Conservation (phyloP, 345 rosid species). For the Eucalyptus grandis region DNA sequence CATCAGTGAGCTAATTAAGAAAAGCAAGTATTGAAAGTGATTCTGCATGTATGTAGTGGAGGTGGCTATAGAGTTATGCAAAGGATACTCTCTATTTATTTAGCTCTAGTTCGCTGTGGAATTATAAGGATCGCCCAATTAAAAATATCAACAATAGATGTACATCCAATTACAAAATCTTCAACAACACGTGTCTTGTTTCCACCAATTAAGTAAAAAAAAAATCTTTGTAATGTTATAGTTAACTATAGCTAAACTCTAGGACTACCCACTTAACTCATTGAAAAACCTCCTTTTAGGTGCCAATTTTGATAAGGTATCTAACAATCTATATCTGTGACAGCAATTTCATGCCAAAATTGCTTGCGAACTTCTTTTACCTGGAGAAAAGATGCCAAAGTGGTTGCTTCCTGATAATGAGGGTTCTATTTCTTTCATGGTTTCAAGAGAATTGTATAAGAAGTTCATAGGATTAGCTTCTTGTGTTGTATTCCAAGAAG, state of each 20-base stretch:
- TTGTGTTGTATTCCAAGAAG: background rate
- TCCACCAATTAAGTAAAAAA: background rate
- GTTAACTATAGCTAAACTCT: background rate
- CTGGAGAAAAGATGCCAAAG: background rate
- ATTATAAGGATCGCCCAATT: background rate
- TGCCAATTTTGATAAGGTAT: background rate
- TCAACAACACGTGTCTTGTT: background rate
- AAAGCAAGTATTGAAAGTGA: background rate
- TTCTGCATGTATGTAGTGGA: background rate
- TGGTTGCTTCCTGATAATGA: background rate
- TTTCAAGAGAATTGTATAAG: background rate
- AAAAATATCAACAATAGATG: background rate
- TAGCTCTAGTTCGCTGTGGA: background rate
- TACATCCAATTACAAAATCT: background rate
- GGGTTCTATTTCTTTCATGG: background rate
- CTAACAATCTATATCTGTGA: background rate
- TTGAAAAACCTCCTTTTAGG: background rate
- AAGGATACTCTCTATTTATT: background rate
- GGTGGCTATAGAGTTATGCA: background rate
- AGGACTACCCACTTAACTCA: background rate
- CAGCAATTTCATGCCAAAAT: background rate
- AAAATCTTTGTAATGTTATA: background rate
- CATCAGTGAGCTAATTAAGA: background rate
- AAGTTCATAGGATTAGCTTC: background rate
- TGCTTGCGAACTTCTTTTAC: background rate